Evolutionary conservation across 768 basidiomycete genomes (phyloP), one percentile per base, ranked within the genome.

Genomic region (Termitomyces sp.): DNA sequence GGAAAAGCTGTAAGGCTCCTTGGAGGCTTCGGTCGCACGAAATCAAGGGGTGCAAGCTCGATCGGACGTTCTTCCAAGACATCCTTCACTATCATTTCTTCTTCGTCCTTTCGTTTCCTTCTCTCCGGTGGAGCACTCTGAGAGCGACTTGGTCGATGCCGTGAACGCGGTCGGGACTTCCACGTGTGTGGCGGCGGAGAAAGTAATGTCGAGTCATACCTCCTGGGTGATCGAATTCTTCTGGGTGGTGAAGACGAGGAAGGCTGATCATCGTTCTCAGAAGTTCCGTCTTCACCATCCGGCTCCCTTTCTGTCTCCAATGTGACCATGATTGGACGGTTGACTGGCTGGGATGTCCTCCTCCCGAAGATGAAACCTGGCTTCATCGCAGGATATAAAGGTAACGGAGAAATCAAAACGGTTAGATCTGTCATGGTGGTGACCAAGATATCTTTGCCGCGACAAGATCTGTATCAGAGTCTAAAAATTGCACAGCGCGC

Each of bases 151-250:
- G 77, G 74, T 22, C 77, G 70, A 59, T 82, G 80, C 35, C 64
- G 63, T 30, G 58, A 54, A 49, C 59, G 58, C 4, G 77, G 69
- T 20, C 59, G 58, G 5, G 77, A 70, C 57, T 76, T 80, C 74
- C 75, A 80, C 24, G 79, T 80, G 61, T 80, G 77, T 32, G 75
- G 66, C 1, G 80, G 80, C 2, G 80, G 80, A 10, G 77, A 78
- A 35, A 82, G 75, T 26, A 80, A 66, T 18, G 68, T 65, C 7
- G 65, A 65, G 58, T 80, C 73, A 51, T 63, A 60, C n/a, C 60
- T 54, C 30, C 58, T 46, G n/a, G 60, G 64, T 47, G 65, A 64
- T 9, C 63, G 63, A 40, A 55, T 58, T 42, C 51, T 50, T 46
- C 60, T 48, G 7, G 58, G 56, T 44, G 56, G 38, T 22, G 48